Base-by-base conservation (phyloP, 2,329 filamentous ascomycete species). In the Pseudogymnoascus sp. region DNA sequence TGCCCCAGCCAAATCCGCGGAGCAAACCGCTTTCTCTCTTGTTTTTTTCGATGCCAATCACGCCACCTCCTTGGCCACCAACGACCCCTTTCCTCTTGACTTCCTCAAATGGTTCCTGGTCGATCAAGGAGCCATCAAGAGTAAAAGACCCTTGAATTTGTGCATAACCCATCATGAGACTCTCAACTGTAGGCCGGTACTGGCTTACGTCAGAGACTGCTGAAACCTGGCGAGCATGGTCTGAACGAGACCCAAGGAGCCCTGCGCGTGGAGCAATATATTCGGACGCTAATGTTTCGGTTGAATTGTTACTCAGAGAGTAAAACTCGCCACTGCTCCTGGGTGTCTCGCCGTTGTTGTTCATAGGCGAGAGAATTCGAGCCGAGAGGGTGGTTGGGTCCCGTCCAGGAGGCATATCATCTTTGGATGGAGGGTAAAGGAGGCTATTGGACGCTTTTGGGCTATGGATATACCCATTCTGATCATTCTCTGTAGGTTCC, bases 151-250 rank as follows among this genome's bases (percentile, higher is more conserved):
- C 95, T 75, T 91, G 90, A 2, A 97, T 85, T 70, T 99, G 95
- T 2, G 91, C 93, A 75, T 96, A 99, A 0, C 93, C 95, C 95
- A 99, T 99, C 86, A 99, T 96, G 62, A 99, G 78, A 1, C 89
- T 88, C 73, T 97, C 93, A 0, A 42, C 18, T 25, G 90, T 86
- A 40, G 80, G 74, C 69, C 77, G 79, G 42, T 79, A 73, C 56
- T 78, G 77, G 66, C 78, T 76, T 64, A 74, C 73, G 62, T 66
- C 75, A 65, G 50, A 77, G 64, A 78, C 67, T 64, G 75, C 77
- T 46, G 82, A 83, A 61, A 75, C 73, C 68, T 79, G 76, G 60
- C 81, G 75, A 50, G 66, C 65, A 63, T 74, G 71, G 34, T 53
- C 61, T 28, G 70, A 71, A 65, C 82, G 78, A 12, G 80, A 70